Base-by-base conservation (phyloP, 495 filamentous ascomycete species). In the Amphirosellinia nigrospora region DNA sequence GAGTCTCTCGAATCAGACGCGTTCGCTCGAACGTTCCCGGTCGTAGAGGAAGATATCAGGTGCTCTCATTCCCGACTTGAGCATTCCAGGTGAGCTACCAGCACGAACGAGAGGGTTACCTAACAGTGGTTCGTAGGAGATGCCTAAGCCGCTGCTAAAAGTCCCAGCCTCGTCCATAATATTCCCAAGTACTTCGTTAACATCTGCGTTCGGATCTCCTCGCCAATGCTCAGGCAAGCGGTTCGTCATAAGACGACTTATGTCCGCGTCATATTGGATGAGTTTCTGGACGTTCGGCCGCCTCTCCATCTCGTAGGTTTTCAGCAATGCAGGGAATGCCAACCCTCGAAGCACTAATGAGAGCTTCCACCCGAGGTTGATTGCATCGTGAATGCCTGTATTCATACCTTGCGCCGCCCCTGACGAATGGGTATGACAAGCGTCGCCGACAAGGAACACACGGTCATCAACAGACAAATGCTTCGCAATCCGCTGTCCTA, bases 351-450 rank as follows among this genome's bases (percentile, higher is more conserved):
- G 66, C 6, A 79, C 80, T 9, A 75, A 63, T 1, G 74, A 79
- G 26, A 87, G 75, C 70, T 86, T 87, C 89, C 89, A 91, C 10
- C 82, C 85, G 0, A 90, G 80, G 62, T 89, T 89, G 43, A 88
- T 79, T 0, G 87, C 81, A 62, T 90, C 88, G 46, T 86, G 83
- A 32, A 90, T 86, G 0, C 89, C 87, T 0, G 85, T 85, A 71
- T 91, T 91, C 82, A 90, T 85, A 3, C 89, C 89, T 63, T 88
- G 87, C 1, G 85, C 88, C 0, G 86, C 87, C 0, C 82, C 83
- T 0, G 87, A 87, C 41, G 82, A 85, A 72, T 89, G 86, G 36
- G 85, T 87, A 70, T 91, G 89, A 4, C 86, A 86, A 6, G 88
- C 83, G 75, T 89, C 87, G 16, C 87, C 87, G 34, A 85, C 87